These are phyloP conservation scores for Cercospora zeina DNA, from an alignment of 2,329 filamentous ascomycete genomes.

Conservation along the genomic window DNA sequence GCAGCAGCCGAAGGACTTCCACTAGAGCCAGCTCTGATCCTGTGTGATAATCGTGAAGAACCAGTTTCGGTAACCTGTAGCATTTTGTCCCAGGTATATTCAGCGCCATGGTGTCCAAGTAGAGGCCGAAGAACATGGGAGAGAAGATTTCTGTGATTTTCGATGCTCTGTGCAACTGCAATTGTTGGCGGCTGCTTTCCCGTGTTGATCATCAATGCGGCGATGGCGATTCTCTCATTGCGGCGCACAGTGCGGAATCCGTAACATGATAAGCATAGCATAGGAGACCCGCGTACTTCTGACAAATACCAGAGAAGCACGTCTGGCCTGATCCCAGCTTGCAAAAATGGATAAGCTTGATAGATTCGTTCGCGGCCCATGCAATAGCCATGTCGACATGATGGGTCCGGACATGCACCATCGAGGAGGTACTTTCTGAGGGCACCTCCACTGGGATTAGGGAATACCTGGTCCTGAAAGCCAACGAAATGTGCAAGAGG, in stretches of 20 bases:
- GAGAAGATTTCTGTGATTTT: not conserved
- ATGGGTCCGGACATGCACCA: conserved; percentile 3
- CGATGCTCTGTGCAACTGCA: not conserved
- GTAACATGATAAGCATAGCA: conserved; percentile 9
- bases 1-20: not conserved
- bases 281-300: not conserved
- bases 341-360: not conserved
- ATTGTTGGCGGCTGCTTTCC: not conserved
- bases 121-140: not conserved
- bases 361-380: not conserved
- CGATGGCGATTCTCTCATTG: not conserved
- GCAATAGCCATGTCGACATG: not conserved
- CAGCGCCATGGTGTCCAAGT: not conserved
- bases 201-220: not conserved
- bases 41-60: not conserved
- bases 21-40: not conserved
- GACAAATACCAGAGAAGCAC: not conserved
- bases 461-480: not conserved
- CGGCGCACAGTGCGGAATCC: not conserved
- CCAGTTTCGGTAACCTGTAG: not conserved
- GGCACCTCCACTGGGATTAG: not conserved
- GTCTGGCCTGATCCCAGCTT: not conserved
- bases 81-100: not conserved
- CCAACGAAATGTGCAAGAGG: not conserved
- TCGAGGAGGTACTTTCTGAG: conserved; percentile 4